These are phyloP conservation scores for Penicillium sp. DNA, from an alignment of 2,329 filamentous ascomycete species.

Conservation along the genomic window DNA sequence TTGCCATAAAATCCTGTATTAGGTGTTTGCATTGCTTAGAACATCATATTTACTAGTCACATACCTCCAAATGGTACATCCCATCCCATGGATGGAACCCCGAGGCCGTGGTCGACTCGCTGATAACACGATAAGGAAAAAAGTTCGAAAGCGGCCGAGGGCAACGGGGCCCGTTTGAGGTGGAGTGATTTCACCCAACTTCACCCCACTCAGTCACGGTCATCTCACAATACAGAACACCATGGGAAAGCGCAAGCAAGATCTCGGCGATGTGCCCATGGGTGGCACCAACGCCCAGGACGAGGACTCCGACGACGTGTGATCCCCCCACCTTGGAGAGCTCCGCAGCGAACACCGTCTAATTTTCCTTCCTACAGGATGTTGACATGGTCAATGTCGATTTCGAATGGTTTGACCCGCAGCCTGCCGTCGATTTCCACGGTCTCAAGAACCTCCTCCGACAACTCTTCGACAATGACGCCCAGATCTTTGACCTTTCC, in stretches of 20 bases:
- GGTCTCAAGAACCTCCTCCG: constrained; percentile 87
- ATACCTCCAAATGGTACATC: too few species aligned
- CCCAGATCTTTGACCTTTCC: constrained; percentile 83
- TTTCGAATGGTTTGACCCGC: constrained; percentile 98
- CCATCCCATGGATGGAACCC: not conserved
- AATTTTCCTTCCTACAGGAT: constrained; percentile 60
- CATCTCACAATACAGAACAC: constrained; percentile 20
- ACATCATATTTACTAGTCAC: too few species aligned
- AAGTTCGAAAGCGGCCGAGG: constrained; percentile 29
- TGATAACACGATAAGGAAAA: constrained; percentile 32
- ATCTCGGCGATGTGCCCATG: constrained; percentile 51
- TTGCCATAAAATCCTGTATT: too few species aligned
- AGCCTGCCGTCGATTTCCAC: constrained; percentile 88
- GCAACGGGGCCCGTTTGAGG: constrained; percentile 1
- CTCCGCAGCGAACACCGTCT: constrained; percentile 7
- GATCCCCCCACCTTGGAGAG: constrained; percentile 8
- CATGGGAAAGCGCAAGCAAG: constrained; percentile 58
- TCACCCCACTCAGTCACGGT: constrained; percentile 4
- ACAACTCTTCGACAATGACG: constrained; percentile 90
- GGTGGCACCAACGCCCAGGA: constrained; percentile 45
- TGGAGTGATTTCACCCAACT: constrained; percentile 15
- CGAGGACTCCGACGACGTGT: constrained; percentile 48
- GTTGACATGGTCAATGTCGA: constrained; percentile 92
- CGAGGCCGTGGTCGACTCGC: constrained; percentile 5
- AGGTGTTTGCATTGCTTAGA: too few species aligned